Conservation (phyloP, 345 rosid genomes). For the Clarkia xantiana region DNA sequence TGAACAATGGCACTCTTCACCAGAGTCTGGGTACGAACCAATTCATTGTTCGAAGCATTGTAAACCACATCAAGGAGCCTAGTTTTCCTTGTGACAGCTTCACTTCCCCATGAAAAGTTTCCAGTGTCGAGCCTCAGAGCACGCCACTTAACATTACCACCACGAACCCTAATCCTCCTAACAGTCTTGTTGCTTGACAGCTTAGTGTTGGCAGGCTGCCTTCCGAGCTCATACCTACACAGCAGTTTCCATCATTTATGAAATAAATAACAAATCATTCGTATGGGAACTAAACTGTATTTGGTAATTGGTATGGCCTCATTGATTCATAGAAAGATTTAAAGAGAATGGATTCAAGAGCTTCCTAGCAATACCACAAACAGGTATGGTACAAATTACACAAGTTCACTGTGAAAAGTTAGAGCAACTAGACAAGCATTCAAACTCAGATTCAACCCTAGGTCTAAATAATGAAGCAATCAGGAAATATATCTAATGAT, state of each 20-base stretch:
- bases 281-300: too few species aligned
- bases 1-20: slow-evolving; percentile 61
- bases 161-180: slow-evolving; percentile 67
- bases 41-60: slow-evolving; percentile 84
- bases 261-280: not conserved
- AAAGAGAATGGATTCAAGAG: too few species aligned
- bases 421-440: too few species aligned
- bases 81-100: slow-evolving; percentile 68
- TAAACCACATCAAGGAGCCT: slow-evolving; percentile 72
- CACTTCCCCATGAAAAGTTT: slow-evolving; percentile 82
- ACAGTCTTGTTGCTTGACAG: slow-evolving; percentile 79
- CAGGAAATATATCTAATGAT: too few species aligned
- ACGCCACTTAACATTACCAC: slow-evolving; percentile 83
- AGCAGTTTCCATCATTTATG: not conserved
- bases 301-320: too few species aligned
- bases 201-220: slow-evolving; percentile 74
- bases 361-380: too few species aligned
- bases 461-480: too few species aligned
- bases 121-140: slow-evolving; percentile 75
- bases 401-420: too few species aligned
- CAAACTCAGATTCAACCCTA: too few species aligned
- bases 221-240: slow-evolving; percentile 69
- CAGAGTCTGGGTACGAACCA: slow-evolving; percentile 67
- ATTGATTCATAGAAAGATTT: too few species aligned
- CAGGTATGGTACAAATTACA: too few species aligned